Base-by-base conservation (phyloP, 805 yeast genomes). In the Groenewaldozyma salmanticensis region DNA sequence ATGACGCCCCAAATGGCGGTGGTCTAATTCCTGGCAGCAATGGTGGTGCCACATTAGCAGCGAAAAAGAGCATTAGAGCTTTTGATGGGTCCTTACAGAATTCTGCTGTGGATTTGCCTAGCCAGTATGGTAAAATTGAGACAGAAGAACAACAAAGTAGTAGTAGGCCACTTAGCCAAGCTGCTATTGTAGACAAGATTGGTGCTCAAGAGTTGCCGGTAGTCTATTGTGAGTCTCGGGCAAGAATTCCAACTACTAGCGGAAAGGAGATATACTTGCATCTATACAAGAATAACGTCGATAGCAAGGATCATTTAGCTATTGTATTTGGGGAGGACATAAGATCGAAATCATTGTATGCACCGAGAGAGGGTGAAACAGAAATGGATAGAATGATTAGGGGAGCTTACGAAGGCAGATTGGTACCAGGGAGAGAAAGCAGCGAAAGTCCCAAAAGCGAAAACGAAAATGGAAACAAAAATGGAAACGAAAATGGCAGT, bases 371-470 rank as follows among this genome's bases (percentile, higher is more conserved):
- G 0, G 75, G 75, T 35, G 98, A 92, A 48, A 69, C 95, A 0
- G 96, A 87, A 61, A 80, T 76, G 52, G 96, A 86, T 58, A 64
- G 98, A 51, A 92, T 92, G 96, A 87, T 94, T n/a, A 72, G 98
- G 51, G 99, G 99, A 21, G 98, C 98, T 0, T 92, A 92, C 52
- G 76, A 84, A 24, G 99, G 99, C 4, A 78, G 77, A 54, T 66
- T 92, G 40, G 78, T 75, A 51, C 97, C 98, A 4, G 97, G 97
- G 3, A 71, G 98, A 50, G 60, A 61, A 22, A 55, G 64, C 2
- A 94, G 74, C 62, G 17, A 57, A 47, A 42, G 34, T 11, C 48
- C 49, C 37, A 42, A 37, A 11, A 35, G 31, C 18, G 40, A 24
- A 33, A 18, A 52, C 60, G 22, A 33, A 15, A 39, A 27, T 16